Percentiles rank a stretch among this genome's conserved stretches.
phyloP scores from a whole-genome alignment of 352 stramenopile species.

The Globisporangium nodosum region DNA sequence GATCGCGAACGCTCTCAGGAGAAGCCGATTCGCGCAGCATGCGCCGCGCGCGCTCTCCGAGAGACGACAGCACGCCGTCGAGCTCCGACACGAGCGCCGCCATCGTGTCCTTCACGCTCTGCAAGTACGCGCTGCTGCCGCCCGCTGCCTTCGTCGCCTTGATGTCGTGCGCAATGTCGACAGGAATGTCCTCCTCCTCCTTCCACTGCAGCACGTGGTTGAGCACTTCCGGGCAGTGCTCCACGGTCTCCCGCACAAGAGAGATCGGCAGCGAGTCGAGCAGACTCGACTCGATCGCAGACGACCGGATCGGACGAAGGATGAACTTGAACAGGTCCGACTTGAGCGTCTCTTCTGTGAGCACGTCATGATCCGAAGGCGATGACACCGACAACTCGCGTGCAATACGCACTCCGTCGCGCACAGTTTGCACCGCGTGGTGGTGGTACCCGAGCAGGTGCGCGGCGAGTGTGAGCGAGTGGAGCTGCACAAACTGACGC shows the following conservation, averaged over 20 bases:
- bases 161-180: slow-evolving; percentile 32
- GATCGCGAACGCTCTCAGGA: neutral
- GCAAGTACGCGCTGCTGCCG: slow-evolving; percentile 25
- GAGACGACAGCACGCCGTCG: slow-evolving; percentile 15
- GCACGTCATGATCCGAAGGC: slow-evolving; percentile 19
- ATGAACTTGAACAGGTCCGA: slow-evolving; percentile 80
- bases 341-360: slow-evolving; percentile 36
- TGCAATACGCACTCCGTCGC: too few species aligned
- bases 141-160: slow-evolving; percentile 12
- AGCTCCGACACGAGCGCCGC: slow-evolving; percentile 21
- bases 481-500: slow-evolving; percentile 37
- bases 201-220: slow-evolving; percentile 80
- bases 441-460: slow-evolving; percentile 62
- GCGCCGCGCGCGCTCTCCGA: slow-evolving; percentile 18
- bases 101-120: slow-evolving; percentile 19
- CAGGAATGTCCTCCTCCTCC: slow-evolving; percentile 52
- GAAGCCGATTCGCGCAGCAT: neutral
- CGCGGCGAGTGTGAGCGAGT: slow-evolving; percentile 48
- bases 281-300: slow-evolving; percentile 72
- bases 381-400: neutral
- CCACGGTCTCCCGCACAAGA: slow-evolving; percentile 68
- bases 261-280: slow-evolving; percentile 72
- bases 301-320: slow-evolving; percentile 66
- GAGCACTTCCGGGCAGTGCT: slow-evolving; percentile 69
- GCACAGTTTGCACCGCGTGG: slow-evolving; percentile 22